A percentile compares a stretch with the other conserved stretches of the same genome.
Evolutionary conservation across 305 asterid genomes (phyloP).

Genomic region (Fraxinus ornus): DNA sequence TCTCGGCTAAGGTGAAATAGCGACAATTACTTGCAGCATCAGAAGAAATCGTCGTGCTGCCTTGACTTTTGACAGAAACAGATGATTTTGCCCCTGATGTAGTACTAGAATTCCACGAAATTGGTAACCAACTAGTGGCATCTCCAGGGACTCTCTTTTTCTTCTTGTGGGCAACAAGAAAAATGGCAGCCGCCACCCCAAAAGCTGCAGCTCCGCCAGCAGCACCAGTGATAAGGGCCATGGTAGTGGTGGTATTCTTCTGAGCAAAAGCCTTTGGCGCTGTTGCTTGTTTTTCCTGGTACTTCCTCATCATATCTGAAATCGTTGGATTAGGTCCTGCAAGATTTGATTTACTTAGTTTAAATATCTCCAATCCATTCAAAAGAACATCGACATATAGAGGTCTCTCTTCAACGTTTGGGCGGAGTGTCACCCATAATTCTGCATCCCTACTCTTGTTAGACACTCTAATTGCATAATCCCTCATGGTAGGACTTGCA

Average conservation of each 20-base stretch:
- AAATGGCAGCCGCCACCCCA: slow-evolving; percentile 61
- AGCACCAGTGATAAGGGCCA: slow-evolving; percentile 54
- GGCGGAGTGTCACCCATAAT: slow-evolving; percentile 63
- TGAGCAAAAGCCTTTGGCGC: slow-evolving; percentile 27
- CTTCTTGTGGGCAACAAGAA: slow-evolving; percentile 42
- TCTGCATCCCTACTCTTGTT: slow-evolving; percentile 33
- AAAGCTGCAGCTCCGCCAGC: slow-evolving; percentile 82
- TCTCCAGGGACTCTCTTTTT: slow-evolving; percentile 44
- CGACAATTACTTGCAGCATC: slow-evolving; percentile 82
- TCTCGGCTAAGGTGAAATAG: slow-evolving; percentile 68
- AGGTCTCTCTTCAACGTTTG: slow-evolving; percentile 27
- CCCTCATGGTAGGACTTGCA: slow-evolving; percentile 48
- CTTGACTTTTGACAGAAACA: slow-evolving; percentile 36
- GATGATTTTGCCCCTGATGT: slow-evolving; percentile 44
- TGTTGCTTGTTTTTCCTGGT: slow-evolving; percentile 34
- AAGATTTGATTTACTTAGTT: slow-evolving; percentile 53
- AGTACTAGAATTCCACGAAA: slow-evolving; percentile 58
- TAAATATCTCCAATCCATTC: slow-evolving; percentile 84
- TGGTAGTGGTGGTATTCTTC: slow-evolving; percentile 7
- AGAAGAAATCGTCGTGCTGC: slow-evolving; percentile 51
- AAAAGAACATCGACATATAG: slow-evolving; percentile 55
- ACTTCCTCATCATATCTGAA: slow-evolving; percentile 71
- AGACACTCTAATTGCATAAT: slow-evolving; percentile 48
- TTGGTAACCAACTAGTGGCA: slow-evolving; percentile 61
- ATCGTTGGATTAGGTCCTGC: slow-evolving; percentile 81